Base-by-base conservation (phyloP, 2,329 filamentous ascomycete species). In the Penicillium sp. region DNA sequence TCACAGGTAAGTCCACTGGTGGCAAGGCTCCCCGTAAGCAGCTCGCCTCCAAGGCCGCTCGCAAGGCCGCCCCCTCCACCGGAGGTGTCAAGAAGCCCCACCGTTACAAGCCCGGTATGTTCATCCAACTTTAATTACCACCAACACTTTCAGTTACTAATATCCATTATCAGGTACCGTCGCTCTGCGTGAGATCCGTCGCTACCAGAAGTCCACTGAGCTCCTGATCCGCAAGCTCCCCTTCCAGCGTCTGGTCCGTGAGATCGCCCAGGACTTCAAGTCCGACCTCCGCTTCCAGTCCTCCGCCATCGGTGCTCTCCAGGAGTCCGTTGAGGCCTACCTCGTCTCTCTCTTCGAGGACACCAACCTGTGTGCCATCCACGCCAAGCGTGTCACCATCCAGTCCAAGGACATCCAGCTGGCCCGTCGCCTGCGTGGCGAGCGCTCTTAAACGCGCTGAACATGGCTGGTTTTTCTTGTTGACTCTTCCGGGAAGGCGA, bases 351-450 rank as follows among this genome's bases (percentile, higher is more conserved):
- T 98, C 66, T 98, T 98, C 72, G 93, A 98, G 81, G 93, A 98
- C 77, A 97, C 93, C 82, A 98, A 98, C 84, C 83, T 96, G 53
- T 98, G 93, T 82, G 93, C 95, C 75, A 96, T 98, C 79, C 95
- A 98, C 82, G 93, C 95, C 81, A 98, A 98, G 88, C 92, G 95
- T 83, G 95, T 98, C 75, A 98, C 93, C 74, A 98, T 98, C 81
- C 93, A 81, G 75, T 79, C 77, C 80, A 97, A 97, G 85, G 93
- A 97, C 72, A 97, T 98, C 76, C 93, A 98, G 82, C 88, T 98
- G 50, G 93, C 93, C 73, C 90, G 95, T 69, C 91, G 95, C 74
- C 91, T 99, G 75, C 91, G 95, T 73, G 95, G 95, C 68, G 93
- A 95, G 84, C 89, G 91, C 78, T 92, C 91, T 84, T 93, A 86